Percentiles rank a stretch among this genome's conserved stretches.
These are phyloP conservation scores for Mollisiaceae sp. DNA, from an alignment of 2,329 filamentous ascomycete genomes.

Conservation along the genomic window DNA sequence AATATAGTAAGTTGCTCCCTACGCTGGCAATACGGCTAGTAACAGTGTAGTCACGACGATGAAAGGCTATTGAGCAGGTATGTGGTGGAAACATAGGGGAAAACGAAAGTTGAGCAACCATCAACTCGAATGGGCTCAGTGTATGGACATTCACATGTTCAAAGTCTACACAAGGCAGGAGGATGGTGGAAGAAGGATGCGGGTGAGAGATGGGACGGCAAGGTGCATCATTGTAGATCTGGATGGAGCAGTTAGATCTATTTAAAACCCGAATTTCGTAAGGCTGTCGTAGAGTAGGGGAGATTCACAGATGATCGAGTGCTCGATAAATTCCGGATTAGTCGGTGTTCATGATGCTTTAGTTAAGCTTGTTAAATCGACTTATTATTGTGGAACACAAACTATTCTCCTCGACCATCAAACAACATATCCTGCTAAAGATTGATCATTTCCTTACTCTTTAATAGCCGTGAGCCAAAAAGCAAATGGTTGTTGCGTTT, in stretches of 20 bases:
- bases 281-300: not conserved
- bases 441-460: too few species aligned
- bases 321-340: too few species aligned
- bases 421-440: too few species aligned
- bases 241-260: not conserved
- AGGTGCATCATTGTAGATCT: not conserved
- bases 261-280: not conserved
- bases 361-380: too few species aligned
- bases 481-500: too few species aligned
- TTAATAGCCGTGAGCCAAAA: too few species aligned
- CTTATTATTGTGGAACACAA: too few species aligned
- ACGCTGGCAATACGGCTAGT: not conserved
- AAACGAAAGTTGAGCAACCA: not conserved
- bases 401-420: too few species aligned
- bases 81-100: not conserved
- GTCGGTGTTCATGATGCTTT: too few species aligned
- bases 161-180: not conserved
- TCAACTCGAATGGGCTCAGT: not conserved
- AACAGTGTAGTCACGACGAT: not conserved
- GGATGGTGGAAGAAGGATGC: not conserved
- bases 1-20: not conserved
- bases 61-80: not conserved
- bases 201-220: not conserved
- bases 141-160: not conserved
- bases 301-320: too few species aligned